Base-by-base conservation (phyloP, 495 filamentous ascomycete genomes). In the Tirmania nivea region DNA sequence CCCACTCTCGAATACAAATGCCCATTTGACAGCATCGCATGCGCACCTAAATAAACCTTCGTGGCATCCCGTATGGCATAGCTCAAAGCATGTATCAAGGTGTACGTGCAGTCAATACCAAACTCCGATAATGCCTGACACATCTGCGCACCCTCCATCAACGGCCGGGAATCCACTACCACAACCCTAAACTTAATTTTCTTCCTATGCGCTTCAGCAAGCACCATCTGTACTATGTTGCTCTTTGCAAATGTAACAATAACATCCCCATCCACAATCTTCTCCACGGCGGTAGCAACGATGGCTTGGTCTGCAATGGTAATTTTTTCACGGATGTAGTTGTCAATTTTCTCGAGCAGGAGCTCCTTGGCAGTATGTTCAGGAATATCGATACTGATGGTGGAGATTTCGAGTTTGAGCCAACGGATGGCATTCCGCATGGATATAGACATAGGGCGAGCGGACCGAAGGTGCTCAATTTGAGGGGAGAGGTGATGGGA, bases 391-490 rank as follows among this genome's bases (percentile, higher is more conserved):
- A 87, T 84, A 63, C 94, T 86, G 55, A 94, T 78, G 49, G 79
- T 81, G 52, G 82, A 78, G 66, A 97, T 87, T 62, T 81, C 75
- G 34, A 90, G 73, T 69, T 97, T 97, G 17, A 97, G 73, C 69
- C 86, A 86, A 37, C 92, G 77, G 65, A 97, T 94, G 17, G 86
- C 86, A 67, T 95, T 96, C 54, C 92, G 88, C 78, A 94, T 89
- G 45, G 82, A 83, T 65, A 90, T 85, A 51, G 83, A 88, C 67
- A 96, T 82, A 10, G 90, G 86, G 7, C 90, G 81, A 63, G 86
- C 94, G 54, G 86, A 86, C 47, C 81, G 83, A 34, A 97, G 78
- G 63, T 89, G 94, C 56, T 86, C 85, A 57, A 97, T 94, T 68
- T 97, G 90, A 54, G 87, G 84, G 54, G 85, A 90, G 54, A 97